Evolutionary conservation across 2,329 filamentous ascomycete species (phyloP), one percentile per base, ranked within the genome.

Genomic region (Colletotrichum musicola): DNA sequence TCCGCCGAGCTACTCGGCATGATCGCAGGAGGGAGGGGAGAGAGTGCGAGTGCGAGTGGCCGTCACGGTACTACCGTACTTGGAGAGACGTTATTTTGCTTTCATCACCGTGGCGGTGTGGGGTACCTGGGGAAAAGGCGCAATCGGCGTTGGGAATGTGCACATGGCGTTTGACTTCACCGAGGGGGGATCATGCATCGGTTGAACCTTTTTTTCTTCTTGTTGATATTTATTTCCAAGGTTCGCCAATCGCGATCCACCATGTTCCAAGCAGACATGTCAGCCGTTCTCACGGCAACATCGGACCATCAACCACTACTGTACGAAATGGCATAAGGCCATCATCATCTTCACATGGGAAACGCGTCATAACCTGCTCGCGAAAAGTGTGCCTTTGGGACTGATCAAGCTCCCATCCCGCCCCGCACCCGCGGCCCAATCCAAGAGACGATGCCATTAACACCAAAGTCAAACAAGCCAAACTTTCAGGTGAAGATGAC

Each of bases 1-100:
- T 25, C 78, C 77, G 4, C 76, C 77, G 6, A 65, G 73, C 13
- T 79, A 79, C 65, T 66, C 66, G 47, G 69, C 60, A 47, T 71
- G 60, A 70, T 10, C 30, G 30, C 6, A 10, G 30, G 27, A 30
- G 6, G 27, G 27, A 30, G 6, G 30, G 30, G 30, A 35, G 30
- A 35, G 2, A 35, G 30, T 25, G 22, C 1, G 22, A 25, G 22
- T 25, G 22, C 22, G 22, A 25, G 22, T 25, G 3, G 22, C 22
- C 4, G 22, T 25, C 22, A 35, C 7, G 30, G 7, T 35, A 35
- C 7, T 35, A 35, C 6, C 9, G 30, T 35, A 35, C 30, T 35
- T 35, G 30, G 30, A 35, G 30, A 35, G 30, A 35, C 54, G 54
- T 14, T 40, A 13, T 50, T 44, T 44, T n/a, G 6, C 13, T 51